Conservation (phyloP, 495 filamentous ascomycete species). For the Entonaema liquescens region DNA sequence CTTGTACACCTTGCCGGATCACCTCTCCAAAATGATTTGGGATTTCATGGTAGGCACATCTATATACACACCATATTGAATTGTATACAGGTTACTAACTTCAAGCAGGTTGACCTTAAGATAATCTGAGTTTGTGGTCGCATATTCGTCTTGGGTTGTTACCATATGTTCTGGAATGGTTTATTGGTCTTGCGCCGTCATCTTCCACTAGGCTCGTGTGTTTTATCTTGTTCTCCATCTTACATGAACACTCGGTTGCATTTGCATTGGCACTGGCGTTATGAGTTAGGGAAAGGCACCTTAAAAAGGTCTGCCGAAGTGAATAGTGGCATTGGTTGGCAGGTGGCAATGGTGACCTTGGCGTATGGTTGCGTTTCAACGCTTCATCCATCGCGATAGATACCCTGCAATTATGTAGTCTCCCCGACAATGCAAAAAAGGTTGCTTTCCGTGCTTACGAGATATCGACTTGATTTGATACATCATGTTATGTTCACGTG, state of each 20-base stretch:
- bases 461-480: not conserved
- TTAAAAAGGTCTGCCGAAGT: slow-evolving; percentile 14
- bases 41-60: slow-evolving; percentile 67
- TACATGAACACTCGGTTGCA: slow-evolving; percentile 19
- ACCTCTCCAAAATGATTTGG: slow-evolving; percentile 88
- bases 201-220: not conserved
- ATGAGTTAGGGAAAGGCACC: slow-evolving; percentile 11
- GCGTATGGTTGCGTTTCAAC: slow-evolving; percentile 46
- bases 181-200: slow-evolving; percentile 5
- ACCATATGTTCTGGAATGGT: slow-evolving; percentile 6
- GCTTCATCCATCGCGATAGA: slow-evolving; percentile 40
- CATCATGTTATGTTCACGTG: not conserved
- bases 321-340: slow-evolving; percentile 31
- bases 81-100: slow-evolving; percentile 8
- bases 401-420: slow-evolving; percentile 40
- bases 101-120: slow-evolving; percentile 39
- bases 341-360: slow-evolving; percentile 43
- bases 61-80: not conserved
- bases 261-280: slow-evolving; percentile 49
- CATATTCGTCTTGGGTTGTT: not conserved
- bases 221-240: slow-evolving; percentile 1
- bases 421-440: slow-evolving; percentile 26
- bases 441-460: not conserved
- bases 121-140: slow-evolving; percentile 25
- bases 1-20: slow-evolving; percentile 91